These are phyloP conservation scores for Ceratobasidium sp. DNA, from an alignment of 1,284 basidiomycete genomes.

Conservation along the genomic window DNA sequence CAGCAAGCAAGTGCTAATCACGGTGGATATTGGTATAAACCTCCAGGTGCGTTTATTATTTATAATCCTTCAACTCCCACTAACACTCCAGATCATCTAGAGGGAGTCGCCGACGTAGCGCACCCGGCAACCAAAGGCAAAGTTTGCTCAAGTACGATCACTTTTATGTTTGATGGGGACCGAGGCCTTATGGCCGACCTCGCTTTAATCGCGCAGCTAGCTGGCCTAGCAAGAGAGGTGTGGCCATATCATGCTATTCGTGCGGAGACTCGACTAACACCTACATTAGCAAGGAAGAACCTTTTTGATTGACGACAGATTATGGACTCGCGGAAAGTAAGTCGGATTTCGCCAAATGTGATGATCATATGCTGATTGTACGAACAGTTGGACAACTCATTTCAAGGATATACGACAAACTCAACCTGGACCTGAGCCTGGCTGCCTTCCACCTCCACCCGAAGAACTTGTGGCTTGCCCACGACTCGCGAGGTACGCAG, in stretches of 20 bases:
- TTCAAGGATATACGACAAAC: slow-evolving; percentile 68
- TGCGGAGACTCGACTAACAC: slow-evolving; percentile 39
- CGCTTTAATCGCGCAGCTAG: slow-evolving; percentile 73
- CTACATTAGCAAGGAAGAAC: slow-evolving; percentile 63
- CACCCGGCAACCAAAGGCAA: slow-evolving; percentile 59
- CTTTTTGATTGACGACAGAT: slow-evolving; percentile 68
- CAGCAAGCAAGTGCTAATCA: slow-evolving; percentile 62
- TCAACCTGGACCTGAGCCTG: slow-evolving; percentile 76
- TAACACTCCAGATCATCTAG: slow-evolving; percentile 20
- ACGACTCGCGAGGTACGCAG: slow-evolving; percentile 68
- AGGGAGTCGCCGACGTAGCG: slow-evolving; percentile 62
- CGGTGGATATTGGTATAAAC: slow-evolving; percentile 66
- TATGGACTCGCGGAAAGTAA: slow-evolving; percentile 78
- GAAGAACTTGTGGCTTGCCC: slow-evolving; percentile 82
- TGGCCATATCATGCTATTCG: slow-evolving; percentile 46
- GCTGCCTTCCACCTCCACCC: slow-evolving; percentile 71
- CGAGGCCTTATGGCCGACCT: slow-evolving; percentile 74
- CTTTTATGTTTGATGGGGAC: slow-evolving; percentile 75
- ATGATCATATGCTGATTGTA: slow-evolving; percentile 22
- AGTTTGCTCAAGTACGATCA: slow-evolving; percentile 71
- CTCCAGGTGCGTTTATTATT: slow-evolving; percentile 16
- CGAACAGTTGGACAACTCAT: slow-evolving; percentile 71
- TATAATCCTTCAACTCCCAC: slow-evolving; percentile 50
- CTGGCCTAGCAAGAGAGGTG: slow-evolving; percentile 74
- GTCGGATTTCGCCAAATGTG: slow-evolving; percentile 50